These are phyloP conservation scores for Anthracocystis setariae DNA, from an alignment of 1,284 basidiomycete genomes.

Conservation along the genomic window DNA sequence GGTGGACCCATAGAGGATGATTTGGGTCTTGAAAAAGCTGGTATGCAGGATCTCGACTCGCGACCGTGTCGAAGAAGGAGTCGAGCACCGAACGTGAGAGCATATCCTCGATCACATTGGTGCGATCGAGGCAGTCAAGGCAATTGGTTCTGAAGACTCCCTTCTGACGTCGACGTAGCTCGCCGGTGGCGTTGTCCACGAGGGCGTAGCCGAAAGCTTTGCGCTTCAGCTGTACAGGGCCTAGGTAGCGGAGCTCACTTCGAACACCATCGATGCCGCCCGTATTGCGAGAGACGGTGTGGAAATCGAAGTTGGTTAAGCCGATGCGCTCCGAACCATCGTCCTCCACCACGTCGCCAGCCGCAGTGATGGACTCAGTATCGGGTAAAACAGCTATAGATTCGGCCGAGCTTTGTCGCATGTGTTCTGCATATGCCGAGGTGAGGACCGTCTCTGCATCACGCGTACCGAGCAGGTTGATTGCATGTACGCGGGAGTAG, in stretches of 20 bases:
- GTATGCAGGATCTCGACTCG: slow-evolving; percentile 26
- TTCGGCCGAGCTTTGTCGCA: slow-evolving; percentile 50
- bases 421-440: slow-evolving; percentile 74
- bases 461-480: slow-evolving; percentile 65
- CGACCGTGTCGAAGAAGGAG: slow-evolving; percentile 46
- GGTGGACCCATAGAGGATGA: slow-evolving; percentile 79
- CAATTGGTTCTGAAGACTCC: slow-evolving; percentile 96
- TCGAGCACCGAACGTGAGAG: slow-evolving; percentile 61
- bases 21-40: slow-evolving; percentile 28
- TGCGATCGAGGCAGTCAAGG: slow-evolving; percentile 93
- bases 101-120: slow-evolving; percentile 92
- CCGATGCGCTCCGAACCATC: slow-evolving; percentile 49
- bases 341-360: slow-evolving; percentile 19
- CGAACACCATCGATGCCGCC: slow-evolving; percentile 88
- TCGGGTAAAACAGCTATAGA: slow-evolving; percentile 33
- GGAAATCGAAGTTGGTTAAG: slow-evolving; percentile 94
- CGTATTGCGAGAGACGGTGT: slow-evolving; percentile 77
- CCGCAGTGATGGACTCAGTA: slow-evolving; percentile 15
- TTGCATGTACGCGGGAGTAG: slow-evolving; percentile 57
- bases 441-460: slow-evolving; percentile 91
- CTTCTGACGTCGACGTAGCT: slow-evolving; percentile 72
- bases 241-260: slow-evolving; percentile 76
- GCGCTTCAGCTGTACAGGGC: slow-evolving; percentile 70
- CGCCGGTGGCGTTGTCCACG: slow-evolving; percentile 72
- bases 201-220: slow-evolving; percentile 84